phyloP scores from a whole-genome alignment of 192 early-diverging fungal species.

The Coemansia brasiliensis region DNA sequence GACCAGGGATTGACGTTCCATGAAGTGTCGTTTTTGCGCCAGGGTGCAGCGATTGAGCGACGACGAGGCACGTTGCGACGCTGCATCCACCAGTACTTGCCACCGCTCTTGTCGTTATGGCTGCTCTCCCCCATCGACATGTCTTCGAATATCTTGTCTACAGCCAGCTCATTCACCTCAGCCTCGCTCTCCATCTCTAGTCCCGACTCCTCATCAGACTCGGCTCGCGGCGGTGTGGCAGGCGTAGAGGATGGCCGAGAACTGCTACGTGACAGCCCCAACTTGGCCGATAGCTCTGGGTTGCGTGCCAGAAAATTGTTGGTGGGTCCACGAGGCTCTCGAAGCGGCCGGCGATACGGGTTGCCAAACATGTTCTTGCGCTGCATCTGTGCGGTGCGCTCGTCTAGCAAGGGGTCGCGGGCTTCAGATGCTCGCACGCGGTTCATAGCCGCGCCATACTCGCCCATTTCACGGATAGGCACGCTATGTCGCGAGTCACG shows the following conservation, averaged over 20 bases:
- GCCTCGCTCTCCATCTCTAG: constrained; percentile 55
- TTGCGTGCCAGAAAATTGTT: constrained; percentile 54
- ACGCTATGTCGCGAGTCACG: constrained; percentile 63
- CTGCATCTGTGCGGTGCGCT: constrained; percentile 58
- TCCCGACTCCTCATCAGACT: constrained; percentile 33
- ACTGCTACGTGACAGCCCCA: constrained; percentile 25
- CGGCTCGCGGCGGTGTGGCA: constrained; percentile 7
- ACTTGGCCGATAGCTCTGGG: constrained; percentile 42
- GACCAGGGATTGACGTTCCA: constrained; percentile 56
- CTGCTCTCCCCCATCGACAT: constrained; percentile 18
- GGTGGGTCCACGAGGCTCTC: constrained; percentile 46
- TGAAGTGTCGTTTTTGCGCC: constrained; percentile 53
- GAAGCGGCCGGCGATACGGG: constrained; percentile 62
- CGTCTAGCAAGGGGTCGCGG: constrained; percentile 67
- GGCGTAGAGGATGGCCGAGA: background rate
- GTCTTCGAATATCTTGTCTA: constrained; percentile 53
- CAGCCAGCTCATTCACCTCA: constrained; percentile 53
- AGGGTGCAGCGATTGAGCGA: constrained; percentile 43
- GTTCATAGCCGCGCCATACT: constrained; percentile 63
- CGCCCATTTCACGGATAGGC: constrained; percentile 72
- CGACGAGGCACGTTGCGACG: constrained; percentile 47
- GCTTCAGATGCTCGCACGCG: constrained; percentile 56
- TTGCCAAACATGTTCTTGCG: constrained; percentile 76
- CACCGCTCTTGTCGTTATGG: constrained; percentile 14
- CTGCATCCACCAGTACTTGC: constrained; percentile 50